Evolutionary conservation across 495 filamentous ascomycete species (phyloP).

Genomic region (Penicillium coffeae): DNA sequence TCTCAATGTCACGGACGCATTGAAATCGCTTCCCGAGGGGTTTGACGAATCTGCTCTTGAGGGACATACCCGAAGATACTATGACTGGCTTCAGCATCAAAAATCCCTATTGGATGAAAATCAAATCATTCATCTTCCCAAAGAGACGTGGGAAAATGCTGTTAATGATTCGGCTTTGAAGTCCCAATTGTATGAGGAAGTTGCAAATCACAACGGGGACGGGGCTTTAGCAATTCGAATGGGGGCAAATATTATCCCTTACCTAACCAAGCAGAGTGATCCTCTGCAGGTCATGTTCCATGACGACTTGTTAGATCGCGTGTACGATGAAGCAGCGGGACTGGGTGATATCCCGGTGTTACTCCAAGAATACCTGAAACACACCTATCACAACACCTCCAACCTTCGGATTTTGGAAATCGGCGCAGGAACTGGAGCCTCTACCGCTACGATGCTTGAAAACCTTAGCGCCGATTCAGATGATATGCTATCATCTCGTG

Average conservation of each 20-base stretch:
- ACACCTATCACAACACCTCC: slow-evolving; percentile 25
- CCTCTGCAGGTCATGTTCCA: slow-evolving; percentile 19
- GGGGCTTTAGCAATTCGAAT: no score
- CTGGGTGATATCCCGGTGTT: no score
- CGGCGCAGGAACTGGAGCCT: slow-evolving; percentile 29
- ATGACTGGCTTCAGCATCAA: slow-evolving; percentile 23
- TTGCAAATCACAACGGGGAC: no score
- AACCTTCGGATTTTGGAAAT: slow-evolving; percentile 11
- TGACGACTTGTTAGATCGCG: slow-evolving; percentile 29
- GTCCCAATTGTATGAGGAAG: no score
- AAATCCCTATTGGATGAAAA: slow-evolving; percentile 8
- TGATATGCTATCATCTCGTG: background rate
- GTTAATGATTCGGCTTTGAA: no score
- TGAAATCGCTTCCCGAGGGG: slow-evolving; percentile 10
- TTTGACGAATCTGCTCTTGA: slow-evolving; percentile 15
- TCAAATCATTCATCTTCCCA: slow-evolving; percentile 21
- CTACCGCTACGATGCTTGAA: slow-evolving; percentile 14
- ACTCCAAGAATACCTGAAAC: no score
- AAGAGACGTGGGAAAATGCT: no score
- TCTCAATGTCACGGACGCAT: slow-evolving; percentile 22
- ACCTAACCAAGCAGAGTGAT: background rate
- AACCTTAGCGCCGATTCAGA: background rate
- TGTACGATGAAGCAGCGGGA: slow-evolving; percentile 19
- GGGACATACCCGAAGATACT: slow-evolving; percentile 17
- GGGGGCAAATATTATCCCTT: background rate